Evolutionary conservation across 495 filamentous ascomycete genomes (phyloP), one percentile per base, ranked within the genome.

Genomic region (Achaetomiella virescens): DNA sequence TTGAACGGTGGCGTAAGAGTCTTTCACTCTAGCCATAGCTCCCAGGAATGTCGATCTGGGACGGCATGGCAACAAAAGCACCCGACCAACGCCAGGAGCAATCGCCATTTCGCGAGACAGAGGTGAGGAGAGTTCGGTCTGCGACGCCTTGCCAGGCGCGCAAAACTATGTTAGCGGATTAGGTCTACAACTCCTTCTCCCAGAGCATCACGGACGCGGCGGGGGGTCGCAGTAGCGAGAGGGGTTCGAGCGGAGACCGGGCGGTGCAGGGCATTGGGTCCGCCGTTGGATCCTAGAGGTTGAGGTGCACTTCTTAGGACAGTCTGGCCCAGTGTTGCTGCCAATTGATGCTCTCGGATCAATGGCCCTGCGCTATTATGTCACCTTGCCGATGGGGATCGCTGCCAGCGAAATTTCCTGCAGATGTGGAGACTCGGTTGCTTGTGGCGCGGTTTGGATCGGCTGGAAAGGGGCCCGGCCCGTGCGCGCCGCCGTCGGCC

Each of bases 391-490:
- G 47, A 43, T 52, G 41, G 20, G 17, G 40, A 41, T 31, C 9
- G 10, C 18, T 38, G 31, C 46, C 17, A 37, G 47, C 45, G 44
- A 59, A 51, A 54, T 59, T 59, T 59, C 44, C 0, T 54, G 57
- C 51, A 54, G 45, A 9, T 57, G 59, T 61, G 58, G 58, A 46
- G 54, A 53, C 22, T 25, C 31, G 25, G 10, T 33, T 12, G 43
- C 21, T 27, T 6, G 43, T 22, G 50, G 24, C 44, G 29, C 58
- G 58, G 58, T 45, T 57, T 47, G 48, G 50, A 61, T 57, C 58
- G 58, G 53, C 54, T 57, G 48, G 33, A 18, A 8, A 41, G 36
- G 14, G 41, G 18, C 17, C 15, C 33, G 49, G 42, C 40, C 55
- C 36, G 48, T 57, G 47, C 55, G 27, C 18, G 17, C 29, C 24